Base-by-base conservation (phyloP, 352 stramenopile genomes). In the Phytophthora fragariaefolia region DNA sequence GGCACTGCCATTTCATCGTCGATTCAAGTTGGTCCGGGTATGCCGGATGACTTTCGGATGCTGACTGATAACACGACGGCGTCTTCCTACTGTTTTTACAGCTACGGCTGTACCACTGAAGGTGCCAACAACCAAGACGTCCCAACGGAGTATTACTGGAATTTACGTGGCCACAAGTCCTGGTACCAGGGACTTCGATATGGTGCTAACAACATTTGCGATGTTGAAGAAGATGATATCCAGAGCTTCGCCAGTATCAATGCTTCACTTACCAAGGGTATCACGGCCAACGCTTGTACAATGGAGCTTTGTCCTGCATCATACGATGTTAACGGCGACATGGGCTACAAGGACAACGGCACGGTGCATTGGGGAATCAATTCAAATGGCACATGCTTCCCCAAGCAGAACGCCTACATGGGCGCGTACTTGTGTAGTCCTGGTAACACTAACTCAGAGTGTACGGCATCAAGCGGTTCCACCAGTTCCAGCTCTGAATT, bases 1-100 rank as follows among this genome's bases (percentile, higher is more conserved):
- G 82, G 94, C n/a, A 80, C 68, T 0, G 79, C 83, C 9, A 89
- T 97, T 59, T 98, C 92, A 20, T 91, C 90, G 36, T 98, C 93
- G 26, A 87, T 98, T 22, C 96, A 99, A 60, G 66, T 98, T 10
- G 79, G 70, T 5, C 85, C 88, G 0, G 90, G 86, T 1, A 91
- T 91, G 76, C 74, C 86, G 4, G 34, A 71, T 0, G 73, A 92
- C 30, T 88, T 83, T 40, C 80, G 84, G 0, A 63, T 75, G 42
- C 48, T 89, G 7, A 30, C 43, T 4, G 61, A 77, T 30, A 74
- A n/a, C n/a, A n/a, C n/a, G n/a, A n/a, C 54, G 4, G 60, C 56
- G 3, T 18, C 12, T 20, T 43, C 34, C 9, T 75, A 66, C 18
- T 90, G 84, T 53, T 58, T 88, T 7, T 91, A 90, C 69, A 69